Evolutionary conservation across 352 stramenopile species (phyloP).

Genomic region (Phytophthora capsici): DNA sequence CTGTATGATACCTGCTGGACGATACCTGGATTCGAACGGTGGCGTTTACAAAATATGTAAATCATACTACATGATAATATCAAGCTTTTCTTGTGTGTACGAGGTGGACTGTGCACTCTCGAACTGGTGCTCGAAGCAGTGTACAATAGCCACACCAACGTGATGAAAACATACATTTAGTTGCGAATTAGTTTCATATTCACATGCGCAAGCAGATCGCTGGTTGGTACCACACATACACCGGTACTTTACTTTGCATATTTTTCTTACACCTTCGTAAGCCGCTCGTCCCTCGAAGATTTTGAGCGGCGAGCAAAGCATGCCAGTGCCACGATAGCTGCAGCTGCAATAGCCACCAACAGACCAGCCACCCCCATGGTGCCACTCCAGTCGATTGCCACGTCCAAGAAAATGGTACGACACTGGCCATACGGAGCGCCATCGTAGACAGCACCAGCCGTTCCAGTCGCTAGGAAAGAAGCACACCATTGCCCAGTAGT

Average conservation of each 20-base stretch:
- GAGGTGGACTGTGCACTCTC: too few relatives aligned
- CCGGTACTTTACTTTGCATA: constrained; percentile 12
- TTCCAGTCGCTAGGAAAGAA: constrained; percentile 54
- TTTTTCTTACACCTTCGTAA: constrained; percentile 29
- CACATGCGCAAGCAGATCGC: constrained; percentile 1
- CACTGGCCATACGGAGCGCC: constrained; percentile 82
- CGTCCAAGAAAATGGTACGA: constrained; percentile 66
- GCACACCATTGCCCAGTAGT: constrained; percentile 67
- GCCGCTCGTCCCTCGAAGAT: constrained; percentile 15
- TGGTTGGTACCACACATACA: too few relatives aligned
- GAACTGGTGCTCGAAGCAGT: too few relatives aligned
- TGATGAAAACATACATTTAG: too few relatives aligned
- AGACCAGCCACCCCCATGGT: constrained; percentile 60
- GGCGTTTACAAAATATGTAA: too few relatives aligned
- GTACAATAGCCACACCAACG: too few relatives aligned
- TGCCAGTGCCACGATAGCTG: constrained; percentile 61
- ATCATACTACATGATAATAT: too few relatives aligned
- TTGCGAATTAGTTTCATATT: constrained; percentile 12
- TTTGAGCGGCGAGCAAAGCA: constrained; percentile 67
- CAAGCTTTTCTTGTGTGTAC: too few relatives aligned
- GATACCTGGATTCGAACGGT: too few relatives aligned
- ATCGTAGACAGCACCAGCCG: constrained; percentile 52
- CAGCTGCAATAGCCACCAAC: constrained; percentile 55
- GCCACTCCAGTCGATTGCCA: constrained; percentile 71
- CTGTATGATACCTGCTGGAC: too few relatives aligned